These are phyloP conservation scores for Gaultheria prostrata DNA, from an alignment of 148 eudicot genomes.

Conservation along the genomic window DNA sequence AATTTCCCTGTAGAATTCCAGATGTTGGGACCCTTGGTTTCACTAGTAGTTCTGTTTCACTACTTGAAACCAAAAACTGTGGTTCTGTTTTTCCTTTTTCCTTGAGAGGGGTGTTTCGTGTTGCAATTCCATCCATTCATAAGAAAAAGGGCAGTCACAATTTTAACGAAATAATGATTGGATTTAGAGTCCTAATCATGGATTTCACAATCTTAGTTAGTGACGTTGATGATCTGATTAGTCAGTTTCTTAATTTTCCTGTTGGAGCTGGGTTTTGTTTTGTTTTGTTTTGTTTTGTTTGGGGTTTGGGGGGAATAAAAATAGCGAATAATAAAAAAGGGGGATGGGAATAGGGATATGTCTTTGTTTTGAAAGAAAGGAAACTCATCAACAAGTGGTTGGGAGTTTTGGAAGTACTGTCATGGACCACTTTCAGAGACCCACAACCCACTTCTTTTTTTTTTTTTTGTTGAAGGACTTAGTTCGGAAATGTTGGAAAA, in stretches of 20 bases:
- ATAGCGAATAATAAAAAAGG: neutral
- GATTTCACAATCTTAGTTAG: conserved; percentile 22
- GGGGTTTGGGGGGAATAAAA: conserved; percentile 17
- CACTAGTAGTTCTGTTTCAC: neutral
- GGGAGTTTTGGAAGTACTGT: conserved; percentile 18
- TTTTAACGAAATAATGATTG: conserved; percentile 25
- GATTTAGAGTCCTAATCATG: conserved; percentile 28
- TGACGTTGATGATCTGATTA: conserved; percentile 21
- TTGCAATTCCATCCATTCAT: neutral
- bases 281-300: conserved; percentile 16
- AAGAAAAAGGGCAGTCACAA: neutral
- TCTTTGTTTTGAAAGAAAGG: conserved; percentile 16
- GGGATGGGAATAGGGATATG: neutral
- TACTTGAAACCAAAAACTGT: no score
- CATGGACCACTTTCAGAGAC: no score
- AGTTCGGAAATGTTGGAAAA: no score
- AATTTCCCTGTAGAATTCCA: neutral
- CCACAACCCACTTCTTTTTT: no score
- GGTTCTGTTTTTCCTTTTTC: neutral
- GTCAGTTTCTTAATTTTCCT: conserved; percentile 5
- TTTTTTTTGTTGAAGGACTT: no score
- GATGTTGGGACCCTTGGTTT: neutral
- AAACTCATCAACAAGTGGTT: conserved; percentile 11
- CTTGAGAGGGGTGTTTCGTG: neutral
- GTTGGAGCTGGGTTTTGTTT: conserved; percentile 17